Base-by-base conservation (phyloP, 805 yeast species). In the Kodamaea hsintzibuensis region DNA sequence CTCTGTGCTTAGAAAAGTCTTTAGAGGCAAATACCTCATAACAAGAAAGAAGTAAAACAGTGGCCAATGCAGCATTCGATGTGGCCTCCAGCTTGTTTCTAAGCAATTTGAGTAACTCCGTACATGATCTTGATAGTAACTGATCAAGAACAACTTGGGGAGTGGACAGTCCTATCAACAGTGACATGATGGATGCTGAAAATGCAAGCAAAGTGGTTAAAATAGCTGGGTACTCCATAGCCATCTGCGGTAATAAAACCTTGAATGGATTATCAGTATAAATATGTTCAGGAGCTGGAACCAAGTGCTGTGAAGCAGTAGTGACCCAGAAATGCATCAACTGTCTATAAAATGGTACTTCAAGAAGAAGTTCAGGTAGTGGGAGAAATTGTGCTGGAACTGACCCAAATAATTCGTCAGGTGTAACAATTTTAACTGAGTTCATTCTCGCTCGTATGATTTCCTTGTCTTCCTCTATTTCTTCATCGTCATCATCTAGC, bases 251-350 rank as follows among this genome's bases (percentile, higher is more conserved):
- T 10, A 89, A 67, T 7, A 86, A 71, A 10, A 78, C 78, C 55
- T 79, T 78, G 69, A 87, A 88, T 0, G 96, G 96, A 60, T 86
- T 85, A 13, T 81, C 82, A 17, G 68, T 72, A 60, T 84, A 85
- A 1, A 78, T 61, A 7, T 73, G 64, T 2, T 80, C 72, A 8
- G 89, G 89, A 0, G 88, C 84, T 0, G 92, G 91, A 5, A 85
- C 89, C 16, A 88, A 73, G 22, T 79, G 71, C 38, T 76, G 76
- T 1, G 92, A 81, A 0, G 89, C 86, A 12, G 82, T 80, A 49
- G 82, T 74, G 7, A 83, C 68, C 74, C 82, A 89, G 57, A 84
- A 84, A 56, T 84, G 83, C 69, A 88, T 83, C 17, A 84, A 72
- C 51, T 83, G 84, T 48, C 82, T 72, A 64, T 84, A 85, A 56